Evolutionary conservation across 2,329 filamentous ascomycete species (phyloP), one percentile per base, ranked within the genome.

Genomic region (Aureobasidium lini): DNA sequence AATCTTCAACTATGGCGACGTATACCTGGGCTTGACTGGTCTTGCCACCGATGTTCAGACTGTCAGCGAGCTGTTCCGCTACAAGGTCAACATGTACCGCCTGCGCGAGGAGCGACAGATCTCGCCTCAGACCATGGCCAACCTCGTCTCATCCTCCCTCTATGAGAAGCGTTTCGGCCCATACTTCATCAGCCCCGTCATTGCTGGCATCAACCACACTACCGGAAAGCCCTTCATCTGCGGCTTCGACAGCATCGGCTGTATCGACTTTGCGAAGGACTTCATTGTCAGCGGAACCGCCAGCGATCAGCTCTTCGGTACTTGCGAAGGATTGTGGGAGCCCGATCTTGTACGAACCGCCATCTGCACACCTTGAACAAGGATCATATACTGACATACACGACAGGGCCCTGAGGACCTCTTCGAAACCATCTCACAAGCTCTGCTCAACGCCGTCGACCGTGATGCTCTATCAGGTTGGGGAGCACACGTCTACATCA

Each of bases 1-100:
- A 82, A 90, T 99, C 82, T 97, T 97, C 85, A 86, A 88, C 76
- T 97, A 95, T 82, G 91, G 90, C 66, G 90, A 93, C 71, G 90
- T 94, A 69, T 96, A 95, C 77, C 88, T 99, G 37, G 94, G 94
- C 60, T 86, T 99, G 62, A 97, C 94, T 4, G 94, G 94, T 59
- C 89, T 99, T 54, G 94, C 94, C 62, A 99, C 94, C 68, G 94
- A 99, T 75, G 91, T 99, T 65, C 84, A 84, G 65, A 97, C 93
- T 67, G 93, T 99, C 67, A 89, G 87, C 69, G 93, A 99, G 78
- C 87, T 97, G 67, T 95, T 99, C 84, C 91, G 94, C 72, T 97
- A 96, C 86, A 99, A 99, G 83, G 90, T 95, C 76, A 99, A 99
- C 84, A 95, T 99, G 89, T 99, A 99, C 84, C 89, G 94, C 66